Evolutionary conservation across 768 basidiomycete genomes (phyloP).

Genomic region (Pleurotus giganteus): DNA sequence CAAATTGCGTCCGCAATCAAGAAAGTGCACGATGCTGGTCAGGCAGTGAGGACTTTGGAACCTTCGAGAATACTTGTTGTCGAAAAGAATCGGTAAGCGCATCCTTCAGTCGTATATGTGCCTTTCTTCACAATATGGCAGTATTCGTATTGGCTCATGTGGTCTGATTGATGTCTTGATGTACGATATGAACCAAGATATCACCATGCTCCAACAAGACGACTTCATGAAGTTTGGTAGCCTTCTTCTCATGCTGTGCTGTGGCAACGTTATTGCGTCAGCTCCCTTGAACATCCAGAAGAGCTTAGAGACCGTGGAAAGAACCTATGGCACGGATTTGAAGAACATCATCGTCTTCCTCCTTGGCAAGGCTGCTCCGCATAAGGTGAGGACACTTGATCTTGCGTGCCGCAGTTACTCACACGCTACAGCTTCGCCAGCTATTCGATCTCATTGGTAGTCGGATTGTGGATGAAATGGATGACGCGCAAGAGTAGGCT

Average conservation of each 20-base stretch:
- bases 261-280: constrained; percentile 58
- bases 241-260: constrained; percentile 77
- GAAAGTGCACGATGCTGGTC: constrained; percentile 75
- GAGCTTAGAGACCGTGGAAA: constrained; percentile 72
- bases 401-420: not conserved
- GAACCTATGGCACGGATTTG: constrained; percentile 77
- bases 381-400: constrained; percentile 45
- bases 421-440: constrained; percentile 59
- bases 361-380: constrained; percentile 64
- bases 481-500: constrained; percentile 76
- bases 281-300: constrained; percentile 62
- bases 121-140: constrained; percentile 22
- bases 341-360: constrained; percentile 80
- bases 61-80: constrained; percentile 85
- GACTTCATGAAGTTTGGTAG: constrained; percentile 86
- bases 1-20: constrained; percentile 89
- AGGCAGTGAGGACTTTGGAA: constrained; percentile 82
- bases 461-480: constrained; percentile 73
- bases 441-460: constrained; percentile 78
- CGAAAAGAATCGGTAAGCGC: constrained; percentile 75
- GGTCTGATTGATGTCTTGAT: constrained; percentile 84
- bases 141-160: constrained; percentile 84
- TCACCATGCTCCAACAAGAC: constrained; percentile 65
- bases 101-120: not conserved
- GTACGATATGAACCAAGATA: constrained; percentile 66